Evolutionary conservation across 1,139 yeast species (phyloP).

Genomic region (Yamadazyma triangularis): DNA sequence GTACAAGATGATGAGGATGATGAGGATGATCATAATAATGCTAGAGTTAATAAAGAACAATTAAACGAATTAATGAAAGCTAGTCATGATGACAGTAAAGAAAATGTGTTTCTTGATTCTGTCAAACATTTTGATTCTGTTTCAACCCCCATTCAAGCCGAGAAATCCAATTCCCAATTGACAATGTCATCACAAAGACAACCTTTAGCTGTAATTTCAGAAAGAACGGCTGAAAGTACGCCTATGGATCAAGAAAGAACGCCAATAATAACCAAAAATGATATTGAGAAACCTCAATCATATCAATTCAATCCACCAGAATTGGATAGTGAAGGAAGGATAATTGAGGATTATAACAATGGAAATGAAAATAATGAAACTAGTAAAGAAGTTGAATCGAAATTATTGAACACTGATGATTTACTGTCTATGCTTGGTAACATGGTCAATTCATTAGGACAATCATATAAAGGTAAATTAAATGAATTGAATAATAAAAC

Average conservation of each 20-base stretch:
- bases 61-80: conserved; percentile 20
- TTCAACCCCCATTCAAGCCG: conserved; percentile 29
- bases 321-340: conserved; percentile 27
- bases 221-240: conserved; percentile 30
- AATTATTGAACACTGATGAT: conserved; percentile 15
- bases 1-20: conserved; percentile 40
- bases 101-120: conserved; percentile 35
- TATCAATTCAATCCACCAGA: conserved; percentile 34
- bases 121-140: conserved; percentile 21
- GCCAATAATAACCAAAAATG: conserved; percentile 1
- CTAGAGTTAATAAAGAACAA: conserved; percentile 31
- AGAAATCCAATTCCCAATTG: conserved; percentile 9
- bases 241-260: conserved; percentile 14
- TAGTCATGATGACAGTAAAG: conserved; percentile 35
- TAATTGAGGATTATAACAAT: no score
- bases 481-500: conserved; percentile 16
- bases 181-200: conserved; percentile 15
- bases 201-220: conserved; percentile 38
- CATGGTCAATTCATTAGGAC: conserved; percentile 43
- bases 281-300: conserved; percentile 11
- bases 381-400: background rate
- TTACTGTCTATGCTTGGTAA: conserved; percentile 14
- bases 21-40: conserved; percentile 21
- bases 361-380: conserved; percentile 2
- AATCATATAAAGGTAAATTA: conserved; percentile 30